A percentile compares a stretch with the other conserved stretches of the same genome.
Evolutionary conservation across 805 yeast genomes (phyloP).

Genomic region (Lachancea sp.): DNA sequence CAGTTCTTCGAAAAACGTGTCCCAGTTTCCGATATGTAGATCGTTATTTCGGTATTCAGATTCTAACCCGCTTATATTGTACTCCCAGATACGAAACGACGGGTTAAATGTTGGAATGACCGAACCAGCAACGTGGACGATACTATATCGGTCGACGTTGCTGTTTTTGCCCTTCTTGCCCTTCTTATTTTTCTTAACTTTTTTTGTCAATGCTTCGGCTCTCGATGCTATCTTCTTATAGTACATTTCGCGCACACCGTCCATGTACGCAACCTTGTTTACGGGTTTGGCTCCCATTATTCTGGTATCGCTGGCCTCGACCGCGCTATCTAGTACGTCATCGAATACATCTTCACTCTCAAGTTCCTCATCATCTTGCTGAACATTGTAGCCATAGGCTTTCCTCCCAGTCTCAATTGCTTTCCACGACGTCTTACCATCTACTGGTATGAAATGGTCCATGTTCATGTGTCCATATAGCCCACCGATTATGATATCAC

Average conservation of each 20-base stretch:
- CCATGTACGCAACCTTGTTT: conserved; percentile 61
- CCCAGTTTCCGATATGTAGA: conserved; percentile 45
- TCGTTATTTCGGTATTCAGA: conserved; percentile 12
- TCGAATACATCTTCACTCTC: conserved; percentile 27
- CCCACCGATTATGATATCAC: conserved; percentile 80
- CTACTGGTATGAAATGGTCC: conserved; percentile 77
- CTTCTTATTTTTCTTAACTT: conserved; percentile 16
- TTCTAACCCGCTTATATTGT: conserved; percentile 57
- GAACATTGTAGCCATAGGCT: background rate
- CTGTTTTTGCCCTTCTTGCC: conserved; percentile 13
- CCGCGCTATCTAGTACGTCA: conserved; percentile 28
- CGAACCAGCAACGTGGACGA: conserved; percentile 65
- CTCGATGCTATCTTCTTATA: conserved; percentile 44
- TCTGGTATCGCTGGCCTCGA: conserved; percentile 34
- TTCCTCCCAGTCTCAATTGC: conserved; percentile 16
- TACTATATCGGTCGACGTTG: conserved; percentile 52
- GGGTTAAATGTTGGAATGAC: conserved; percentile 84
- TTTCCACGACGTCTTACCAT: conserved; percentile 60
- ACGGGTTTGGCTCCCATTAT: conserved; percentile 59
- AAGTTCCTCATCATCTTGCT: conserved; percentile 7
- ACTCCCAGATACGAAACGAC: conserved; percentile 80
- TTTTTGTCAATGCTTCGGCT: conserved; percentile 6
- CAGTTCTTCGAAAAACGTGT: conserved; percentile 45
- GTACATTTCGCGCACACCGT: conserved; percentile 44
- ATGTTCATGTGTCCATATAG: conserved; percentile 86